Evolutionary conservation across 2,329 filamentous ascomycete species (phyloP).

Genomic region (Cryphonectria carpinicola): DNA sequence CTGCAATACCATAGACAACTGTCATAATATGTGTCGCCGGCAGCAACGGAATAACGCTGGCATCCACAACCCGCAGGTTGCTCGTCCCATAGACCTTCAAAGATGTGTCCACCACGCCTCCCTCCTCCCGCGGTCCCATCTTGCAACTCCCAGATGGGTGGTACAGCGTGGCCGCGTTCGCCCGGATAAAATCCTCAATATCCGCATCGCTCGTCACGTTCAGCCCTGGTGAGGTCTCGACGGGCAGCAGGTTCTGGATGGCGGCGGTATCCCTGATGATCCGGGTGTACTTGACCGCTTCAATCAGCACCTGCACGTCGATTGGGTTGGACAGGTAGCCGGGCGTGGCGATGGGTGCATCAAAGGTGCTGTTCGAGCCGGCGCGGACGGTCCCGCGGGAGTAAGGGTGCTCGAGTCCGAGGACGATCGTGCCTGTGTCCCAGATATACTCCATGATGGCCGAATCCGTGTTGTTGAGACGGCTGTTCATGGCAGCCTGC

Average conservation of each 20-base stretch:
- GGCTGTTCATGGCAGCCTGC: conserved; percentile 33
- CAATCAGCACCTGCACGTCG: conserved; percentile 52
- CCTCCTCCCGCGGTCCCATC: conserved; percentile 48
- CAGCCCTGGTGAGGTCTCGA: conserved; percentile 42
- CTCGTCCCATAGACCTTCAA: conserved; percentile 49
- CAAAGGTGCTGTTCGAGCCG: conserved; percentile 46
- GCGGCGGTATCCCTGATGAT: conserved; percentile 35
- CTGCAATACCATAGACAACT: conserved; percentile 36
- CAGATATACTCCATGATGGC: conserved; percentile 35
- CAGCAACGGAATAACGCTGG: conserved; percentile 47
- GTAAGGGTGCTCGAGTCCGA: conserved; percentile 43
- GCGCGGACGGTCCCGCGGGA: conserved; percentile 58
- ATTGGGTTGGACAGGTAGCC: conserved; percentile 50
- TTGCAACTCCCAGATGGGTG: conserved; percentile 49
- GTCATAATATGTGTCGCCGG: conserved; percentile 34
- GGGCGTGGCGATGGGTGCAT: conserved; percentile 47
- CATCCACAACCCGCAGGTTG: conserved; percentile 50
- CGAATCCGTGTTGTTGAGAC: conserved; percentile 31
- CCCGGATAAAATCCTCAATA: conserved; percentile 32
- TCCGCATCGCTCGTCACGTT: conserved; percentile 37
- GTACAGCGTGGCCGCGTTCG: conserved; percentile 37
- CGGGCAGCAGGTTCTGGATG: conserved; percentile 39
- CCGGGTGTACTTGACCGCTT: conserved; percentile 44
- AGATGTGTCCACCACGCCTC: conserved; percentile 49
- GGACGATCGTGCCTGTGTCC: conserved; percentile 28